A percentile compares a stretch with the other conserved stretches of the same genome.
phyloP scores from a whole-genome alignment of 495 filamentous ascomycete species.

The Xylaria bambusicola region DNA sequence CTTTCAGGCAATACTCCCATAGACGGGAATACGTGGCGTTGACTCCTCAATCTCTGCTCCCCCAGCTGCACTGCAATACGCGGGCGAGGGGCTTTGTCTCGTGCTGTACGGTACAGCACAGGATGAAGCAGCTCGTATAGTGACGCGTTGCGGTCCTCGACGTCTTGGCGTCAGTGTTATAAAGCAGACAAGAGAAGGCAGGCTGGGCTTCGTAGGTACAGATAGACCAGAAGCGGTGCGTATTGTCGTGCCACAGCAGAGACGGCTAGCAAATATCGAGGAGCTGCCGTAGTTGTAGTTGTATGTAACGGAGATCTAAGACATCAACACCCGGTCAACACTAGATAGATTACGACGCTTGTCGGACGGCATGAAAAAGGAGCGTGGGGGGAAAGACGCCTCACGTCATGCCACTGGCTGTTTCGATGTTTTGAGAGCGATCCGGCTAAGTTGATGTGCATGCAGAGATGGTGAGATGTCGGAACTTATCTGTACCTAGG shows the following conservation, averaged over 20 bases:
- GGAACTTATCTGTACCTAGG: too few relatives aligned
- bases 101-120: too few relatives aligned
- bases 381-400: too few relatives aligned
- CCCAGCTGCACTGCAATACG: not conserved
- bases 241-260: not conserved
- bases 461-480: too few relatives aligned
- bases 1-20: not conserved
- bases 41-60: not conserved
- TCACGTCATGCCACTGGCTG: not conserved
- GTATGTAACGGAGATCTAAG: too few relatives aligned
- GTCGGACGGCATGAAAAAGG: not conserved
- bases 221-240: not conserved
- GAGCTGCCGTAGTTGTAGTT: too few relatives aligned
- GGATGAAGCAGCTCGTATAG: conserved; percentile 13
- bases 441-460: too few relatives aligned
- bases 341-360: too few relatives aligned
- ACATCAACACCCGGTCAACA: too few relatives aligned
- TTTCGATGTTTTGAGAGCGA: not conserved
- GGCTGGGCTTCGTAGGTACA: too few relatives aligned
- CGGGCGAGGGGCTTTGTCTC: too few relatives aligned
- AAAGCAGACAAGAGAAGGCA: not conserved
- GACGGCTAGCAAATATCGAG: too few relatives aligned
- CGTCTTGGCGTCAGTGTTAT: not conserved
- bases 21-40: not conserved
- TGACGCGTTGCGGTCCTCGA: not conserved